Conservation (phyloP, 2,329 filamentous ascomycete genomes). For the Penicillium rolfsii region DNA sequence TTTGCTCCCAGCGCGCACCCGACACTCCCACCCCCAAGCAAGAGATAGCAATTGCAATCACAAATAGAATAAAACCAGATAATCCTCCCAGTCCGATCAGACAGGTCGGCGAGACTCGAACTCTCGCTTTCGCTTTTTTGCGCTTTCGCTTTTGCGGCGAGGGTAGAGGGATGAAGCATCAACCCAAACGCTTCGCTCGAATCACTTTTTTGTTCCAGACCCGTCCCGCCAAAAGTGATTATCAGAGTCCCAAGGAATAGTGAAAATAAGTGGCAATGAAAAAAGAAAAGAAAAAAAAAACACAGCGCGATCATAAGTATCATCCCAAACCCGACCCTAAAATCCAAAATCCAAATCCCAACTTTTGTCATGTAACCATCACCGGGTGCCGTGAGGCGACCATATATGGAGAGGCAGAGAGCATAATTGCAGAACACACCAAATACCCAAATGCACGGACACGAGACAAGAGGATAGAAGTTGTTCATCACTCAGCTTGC, state of each 20-base stretch:
- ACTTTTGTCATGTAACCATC: slow-evolving; percentile 24
- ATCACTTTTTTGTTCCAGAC: slow-evolving; percentile 28
- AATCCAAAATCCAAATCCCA: slow-evolving; percentile 13
- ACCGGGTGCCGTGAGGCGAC: slow-evolving; percentile 14
- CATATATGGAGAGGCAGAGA: slow-evolving; percentile 13
- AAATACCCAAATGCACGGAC: slow-evolving; percentile 3
- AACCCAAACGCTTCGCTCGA: slow-evolving; percentile 21
- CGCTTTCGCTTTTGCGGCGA: background rate
- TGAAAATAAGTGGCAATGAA: slow-evolving; percentile 9
- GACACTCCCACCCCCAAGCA: slow-evolving; percentile 16
- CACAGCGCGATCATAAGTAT: slow-evolving; percentile 7
- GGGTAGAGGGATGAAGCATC: background rate
- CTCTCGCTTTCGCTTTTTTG: background rate
- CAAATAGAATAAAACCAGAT: slow-evolving; percentile 24
- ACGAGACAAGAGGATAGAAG: slow-evolving; percentile 6
- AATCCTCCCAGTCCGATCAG: slow-evolving; percentile 28
- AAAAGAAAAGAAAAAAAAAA: slow-evolving; percentile 2
- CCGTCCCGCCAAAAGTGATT: slow-evolving; percentile 8
- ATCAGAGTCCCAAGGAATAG: background rate
- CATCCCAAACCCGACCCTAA: slow-evolving; percentile 11
- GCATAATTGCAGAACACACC: slow-evolving; percentile 11
- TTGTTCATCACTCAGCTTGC: background rate
- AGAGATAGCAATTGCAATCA: slow-evolving; percentile 29
- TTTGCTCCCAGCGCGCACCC: background rate
- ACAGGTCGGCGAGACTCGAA: slow-evolving; percentile 3